Base-by-base conservation (phyloP, 2,329 filamentous ascomycete species). In the Colletotrichum lini region DNA sequence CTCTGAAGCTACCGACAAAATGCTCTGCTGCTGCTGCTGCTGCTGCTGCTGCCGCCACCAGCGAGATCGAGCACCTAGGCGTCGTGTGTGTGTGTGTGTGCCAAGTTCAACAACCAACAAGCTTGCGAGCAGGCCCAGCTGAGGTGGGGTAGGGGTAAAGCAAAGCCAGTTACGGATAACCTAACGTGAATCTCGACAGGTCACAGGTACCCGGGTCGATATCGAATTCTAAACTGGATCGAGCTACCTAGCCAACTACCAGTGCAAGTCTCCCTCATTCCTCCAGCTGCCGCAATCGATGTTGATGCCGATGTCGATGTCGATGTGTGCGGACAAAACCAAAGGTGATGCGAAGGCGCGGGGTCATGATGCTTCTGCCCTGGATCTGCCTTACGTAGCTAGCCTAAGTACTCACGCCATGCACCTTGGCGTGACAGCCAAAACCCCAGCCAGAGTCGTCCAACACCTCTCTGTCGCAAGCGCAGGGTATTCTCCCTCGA, bases 111-210 rank as follows among this genome's bases (percentile, higher is more conserved):
- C 30, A 49, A 21, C 10, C 35, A 50, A 38, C 21, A 23, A 50
- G 45, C 54, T 42, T 18, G 47, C 67, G 40, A 38, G 35, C 35
- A 38, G 66, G 68, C 65, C 65, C 58, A 71, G 69, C 65, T 47
- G 56, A 68, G 69, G 65, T 72, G 69, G 69, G 69, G 65, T 69
- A 72, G 65, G 59, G 65, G 65, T 59, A 59, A 42, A 23, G 40
- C 65, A 65, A 59, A 64, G 50, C 35, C 35, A 38, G 10, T 2
- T 38, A 8, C 35, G 35, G 35, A 10, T 59, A 71, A 61, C 35
- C 58, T 47, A 35, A 68, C 68, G 65, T 71, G 65, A 67, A 71
- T 71, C 68, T 63, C 53, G 52, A 62, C 65, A 45, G 64, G 68
- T 67, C 68, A 52, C 57, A 35, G 30, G 23, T 44, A 18, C 40